Evolutionary conservation across 2,329 filamentous ascomycete genomes (phyloP).

Genomic region (Fusarium nodosum): DNA sequence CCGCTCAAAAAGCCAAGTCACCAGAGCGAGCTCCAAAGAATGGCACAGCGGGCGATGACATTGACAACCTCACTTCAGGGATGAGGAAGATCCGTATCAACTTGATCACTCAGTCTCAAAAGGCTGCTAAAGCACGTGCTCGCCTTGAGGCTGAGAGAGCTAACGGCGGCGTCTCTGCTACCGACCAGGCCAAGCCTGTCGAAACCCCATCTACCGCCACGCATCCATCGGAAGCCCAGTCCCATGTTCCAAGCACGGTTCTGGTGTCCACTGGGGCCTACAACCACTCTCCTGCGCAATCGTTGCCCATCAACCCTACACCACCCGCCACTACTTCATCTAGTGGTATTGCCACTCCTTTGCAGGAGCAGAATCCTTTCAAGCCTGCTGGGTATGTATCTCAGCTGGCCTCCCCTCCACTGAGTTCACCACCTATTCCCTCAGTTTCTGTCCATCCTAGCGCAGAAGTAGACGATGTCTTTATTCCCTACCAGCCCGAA

Average conservation of each 20-base stretch:
- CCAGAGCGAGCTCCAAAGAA: constrained; percentile 29
- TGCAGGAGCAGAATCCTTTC: constrained; percentile 45
- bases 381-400: constrained; percentile 40
- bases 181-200: constrained; percentile 1
- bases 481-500: constrained; percentile 69
- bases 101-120: constrained; percentile 70
- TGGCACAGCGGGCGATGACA: constrained; percentile 53
- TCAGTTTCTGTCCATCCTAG: constrained; percentile 49
- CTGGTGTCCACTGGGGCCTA: neutral
- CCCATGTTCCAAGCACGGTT: neutral
- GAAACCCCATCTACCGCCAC: constrained; percentile 1
- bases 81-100: constrained; percentile 76
- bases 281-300: constrained; percentile 37
- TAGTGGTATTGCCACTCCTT: constrained; percentile 46
- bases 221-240: constrained; percentile 9
- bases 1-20: constrained; percentile 30
- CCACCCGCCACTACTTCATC: constrained; percentile 47
- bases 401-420: constrained; percentile 42
- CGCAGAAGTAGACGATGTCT: constrained; percentile 56
- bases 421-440: constrained; percentile 52
- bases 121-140: constrained; percentile 64
- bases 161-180: constrained; percentile 4
- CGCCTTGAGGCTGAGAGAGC: constrained; percentile 45
- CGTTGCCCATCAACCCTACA: constrained; percentile 22
- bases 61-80: constrained; percentile 69